phyloP scores from a whole-genome alignment of 2,329 filamentous ascomycete species.

The Fusarium clavum region DNA sequence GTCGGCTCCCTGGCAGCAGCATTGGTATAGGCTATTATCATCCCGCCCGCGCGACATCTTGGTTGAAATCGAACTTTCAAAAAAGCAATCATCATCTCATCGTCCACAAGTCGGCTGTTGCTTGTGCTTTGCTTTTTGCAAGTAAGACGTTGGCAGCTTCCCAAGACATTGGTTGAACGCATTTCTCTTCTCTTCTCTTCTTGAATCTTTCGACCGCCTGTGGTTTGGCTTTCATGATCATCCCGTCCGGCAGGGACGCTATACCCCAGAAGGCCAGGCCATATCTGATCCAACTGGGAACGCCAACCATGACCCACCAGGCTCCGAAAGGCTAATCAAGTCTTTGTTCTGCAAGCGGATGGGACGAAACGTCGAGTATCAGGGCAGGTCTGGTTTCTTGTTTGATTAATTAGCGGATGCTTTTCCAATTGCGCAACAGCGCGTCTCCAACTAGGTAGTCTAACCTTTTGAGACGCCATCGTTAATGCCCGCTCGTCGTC shows the following conservation, averaged over 20 bases:
- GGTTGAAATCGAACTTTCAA: not conserved
- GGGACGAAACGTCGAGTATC: not conserved
- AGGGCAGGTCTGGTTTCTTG: constrained; percentile 5
- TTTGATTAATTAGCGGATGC: constrained; percentile 30
- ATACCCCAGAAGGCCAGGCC: constrained; percentile 38
- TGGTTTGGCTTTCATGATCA: constrained; percentile 24
- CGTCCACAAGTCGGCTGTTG: not conserved
- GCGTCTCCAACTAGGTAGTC: constrained; percentile 21
- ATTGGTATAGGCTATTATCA: not conserved
- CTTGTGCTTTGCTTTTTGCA: not conserved
- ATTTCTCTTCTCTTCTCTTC: not conserved
- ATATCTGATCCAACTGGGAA: constrained; percentile 32
- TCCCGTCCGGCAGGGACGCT: constrained; percentile 33
- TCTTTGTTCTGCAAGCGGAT: constrained; percentile 41
- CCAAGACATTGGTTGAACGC: not conserved
- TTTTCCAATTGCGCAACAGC: constrained; percentile 26
- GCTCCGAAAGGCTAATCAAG: constrained; percentile 36
- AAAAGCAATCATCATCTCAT: constrained; percentile 3
- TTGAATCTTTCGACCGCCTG: constrained; percentile 12
- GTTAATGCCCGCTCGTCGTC: constrained; percentile 32
- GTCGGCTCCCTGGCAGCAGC: not conserved
- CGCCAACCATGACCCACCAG: constrained; percentile 33
- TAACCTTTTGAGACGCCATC: constrained; percentile 20
- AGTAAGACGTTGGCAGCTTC: not conserved
- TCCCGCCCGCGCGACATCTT: not conserved